A percentile compares a stretch with the other conserved stretches of the same genome.
Conservation (phyloP, 108 stramenopile species). For the Cyclostephanos invisitatus region DNA sequence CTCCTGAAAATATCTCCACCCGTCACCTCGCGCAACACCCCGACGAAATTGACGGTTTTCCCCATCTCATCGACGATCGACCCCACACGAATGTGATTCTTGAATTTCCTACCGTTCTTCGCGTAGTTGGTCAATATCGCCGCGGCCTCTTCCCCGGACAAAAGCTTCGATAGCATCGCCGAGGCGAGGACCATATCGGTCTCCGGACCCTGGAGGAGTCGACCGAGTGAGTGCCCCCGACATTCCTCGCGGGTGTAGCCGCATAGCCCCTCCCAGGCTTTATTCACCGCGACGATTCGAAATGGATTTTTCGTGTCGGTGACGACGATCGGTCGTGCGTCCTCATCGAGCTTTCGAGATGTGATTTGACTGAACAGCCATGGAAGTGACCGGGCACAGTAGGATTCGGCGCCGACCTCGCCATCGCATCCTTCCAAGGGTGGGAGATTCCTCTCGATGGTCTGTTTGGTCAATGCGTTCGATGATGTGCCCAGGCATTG, state of each 20-base stretch:
- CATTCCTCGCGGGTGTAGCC: conserved; percentile 64
- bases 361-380: conserved; percentile 20
- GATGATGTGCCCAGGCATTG: conserved; percentile 12
- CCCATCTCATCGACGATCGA: conserved; percentile 60
- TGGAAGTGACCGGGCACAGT: conserved; percentile 21
- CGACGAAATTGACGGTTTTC: conserved; percentile 68
- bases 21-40: conserved; percentile 68
- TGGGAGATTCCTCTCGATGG: conserved; percentile 5
- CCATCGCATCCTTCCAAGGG: conserved; percentile 4
- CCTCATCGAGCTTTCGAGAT: conserved; percentile 26
- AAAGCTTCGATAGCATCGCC: conserved; percentile 51
- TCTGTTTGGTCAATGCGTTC: conserved; percentile 10
- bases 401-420: background rate
- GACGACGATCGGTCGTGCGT: conserved; percentile 65
- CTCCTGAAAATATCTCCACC: background rate
- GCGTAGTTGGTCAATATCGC: conserved; percentile 75
- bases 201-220: conserved; percentile 64
- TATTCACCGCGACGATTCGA: conserved; percentile 69
- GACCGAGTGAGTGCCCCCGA: conserved; percentile 57
- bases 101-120: conserved; percentile 64
- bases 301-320: conserved; percentile 67
- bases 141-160: conserved; percentile 68
- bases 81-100: conserved; percentile 69
- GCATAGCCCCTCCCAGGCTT: conserved; percentile 74
- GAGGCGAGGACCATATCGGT: conserved; percentile 60